These are phyloP conservation scores for Plectosphaerella sp. DNA, from an alignment of 2,329 filamentous ascomycete species.

Conservation along the genomic window DNA sequence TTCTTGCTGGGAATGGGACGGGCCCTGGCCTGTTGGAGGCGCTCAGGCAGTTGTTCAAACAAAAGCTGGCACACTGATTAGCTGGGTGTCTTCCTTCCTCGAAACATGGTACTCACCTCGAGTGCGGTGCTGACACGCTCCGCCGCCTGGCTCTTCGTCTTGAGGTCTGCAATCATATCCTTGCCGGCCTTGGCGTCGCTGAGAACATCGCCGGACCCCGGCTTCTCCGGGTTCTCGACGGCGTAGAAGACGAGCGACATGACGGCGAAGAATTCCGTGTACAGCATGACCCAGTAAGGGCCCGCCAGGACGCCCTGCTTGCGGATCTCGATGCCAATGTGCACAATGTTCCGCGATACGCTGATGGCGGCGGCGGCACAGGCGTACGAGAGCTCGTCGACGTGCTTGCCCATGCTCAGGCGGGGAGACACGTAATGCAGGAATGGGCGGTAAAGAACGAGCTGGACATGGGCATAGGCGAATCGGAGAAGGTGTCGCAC, in stretches of 20 bases:
- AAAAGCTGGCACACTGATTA: conserved; percentile 49
- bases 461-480: conserved; percentile 77
- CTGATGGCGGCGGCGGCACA: conserved; percentile 61
- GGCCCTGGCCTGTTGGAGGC: conserved; percentile 50
- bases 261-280: conserved; percentile 78
- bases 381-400: conserved; percentile 76
- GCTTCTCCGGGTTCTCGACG: conserved; percentile 72
- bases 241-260: conserved; percentile 76
- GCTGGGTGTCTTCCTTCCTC: not conserved
- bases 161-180: conserved; percentile 73
- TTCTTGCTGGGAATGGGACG: conserved; percentile 45
- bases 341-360: conserved; percentile 69
- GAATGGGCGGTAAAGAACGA: conserved; percentile 79
- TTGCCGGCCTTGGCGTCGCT: conserved; percentile 82
- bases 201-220: conserved; percentile 72
- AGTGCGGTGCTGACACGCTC: conserved; percentile 79
- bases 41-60: conserved; percentile 78
- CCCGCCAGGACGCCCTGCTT: conserved; percentile 71
- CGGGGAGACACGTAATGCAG: conserved; percentile 75
- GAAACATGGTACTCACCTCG: conserved; percentile 48
- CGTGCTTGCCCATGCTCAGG: conserved; percentile 46
- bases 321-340: conserved; percentile 75
- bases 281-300: conserved; percentile 83
- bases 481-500: conserved; percentile 74
- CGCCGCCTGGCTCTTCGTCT: conserved; percentile 81